Evolutionary conservation across 176 grass and related monocot species (phyloP).

Genomic region (Areca catechu): DNA sequence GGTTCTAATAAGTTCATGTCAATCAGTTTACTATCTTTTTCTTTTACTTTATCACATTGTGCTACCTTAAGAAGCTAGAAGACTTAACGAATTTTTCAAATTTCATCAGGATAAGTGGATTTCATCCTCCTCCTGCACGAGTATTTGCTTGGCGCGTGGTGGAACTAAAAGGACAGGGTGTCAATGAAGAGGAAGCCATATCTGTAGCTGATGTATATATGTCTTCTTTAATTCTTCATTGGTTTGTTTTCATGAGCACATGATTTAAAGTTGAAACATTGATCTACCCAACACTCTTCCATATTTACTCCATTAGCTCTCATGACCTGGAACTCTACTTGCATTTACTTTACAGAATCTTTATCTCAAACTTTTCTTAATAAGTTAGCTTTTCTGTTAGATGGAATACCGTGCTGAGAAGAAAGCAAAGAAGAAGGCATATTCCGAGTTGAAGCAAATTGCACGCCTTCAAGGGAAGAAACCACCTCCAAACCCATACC

Average conservation of each 20-base stretch:
- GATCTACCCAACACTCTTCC: too few species aligned
- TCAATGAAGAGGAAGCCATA: constrained; percentile 59
- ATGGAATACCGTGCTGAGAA: constrained; percentile 71
- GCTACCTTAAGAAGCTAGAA: neutral
- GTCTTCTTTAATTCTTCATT: neutral
- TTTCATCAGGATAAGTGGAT: constrained; percentile 56
- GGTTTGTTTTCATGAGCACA: too few species aligned
- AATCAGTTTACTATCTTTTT: too few species aligned
- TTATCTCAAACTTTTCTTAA: neutral
- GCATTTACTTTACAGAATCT: too few species aligned
- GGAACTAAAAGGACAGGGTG: constrained; percentile 62
- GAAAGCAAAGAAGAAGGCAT: constrained; percentile 79
- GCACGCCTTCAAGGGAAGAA: constrained; percentile 40
- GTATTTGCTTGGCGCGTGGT: constrained; percentile 83
- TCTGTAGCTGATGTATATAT: constrained; percentile 74
- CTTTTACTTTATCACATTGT: too few species aligned
- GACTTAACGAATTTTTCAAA: neutral
- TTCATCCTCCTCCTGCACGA: constrained; percentile 71
- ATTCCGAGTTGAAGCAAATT: constrained; percentile 67
- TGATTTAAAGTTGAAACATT: too few species aligned
- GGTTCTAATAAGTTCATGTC: too few species aligned
- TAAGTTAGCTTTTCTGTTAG: constrained; percentile 27
- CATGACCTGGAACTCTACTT: too few species aligned
- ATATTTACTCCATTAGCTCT: too few species aligned
- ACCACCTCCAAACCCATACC: constrained; percentile 79